Evolutionary conservation across 2,329 filamentous ascomycete genomes (phyloP).

Genomic region (Lecanosticta acicola): DNA sequence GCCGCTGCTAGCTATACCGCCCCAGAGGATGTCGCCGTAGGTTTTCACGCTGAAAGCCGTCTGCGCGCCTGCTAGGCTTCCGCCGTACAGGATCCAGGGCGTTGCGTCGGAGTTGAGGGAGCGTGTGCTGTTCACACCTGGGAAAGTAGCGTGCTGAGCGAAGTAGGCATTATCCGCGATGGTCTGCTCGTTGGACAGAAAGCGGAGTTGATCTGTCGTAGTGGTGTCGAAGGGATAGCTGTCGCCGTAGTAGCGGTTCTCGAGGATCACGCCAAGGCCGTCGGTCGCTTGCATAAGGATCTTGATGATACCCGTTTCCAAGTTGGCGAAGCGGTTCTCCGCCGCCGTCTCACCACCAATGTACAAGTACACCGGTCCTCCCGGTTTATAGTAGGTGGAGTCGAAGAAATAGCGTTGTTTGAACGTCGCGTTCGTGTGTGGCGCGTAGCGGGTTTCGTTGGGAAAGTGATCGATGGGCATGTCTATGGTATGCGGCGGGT

Average conservation of each 20-base stretch:
- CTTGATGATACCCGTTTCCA: slow-evolving; percentile 64
- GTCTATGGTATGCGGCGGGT: slow-evolving; percentile 5
- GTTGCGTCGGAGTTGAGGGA: slow-evolving; percentile 41
- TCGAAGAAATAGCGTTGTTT: slow-evolving; percentile 78
- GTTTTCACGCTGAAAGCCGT: slow-evolving; percentile 44
- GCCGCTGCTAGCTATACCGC: slow-evolving; percentile 71
- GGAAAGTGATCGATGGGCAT: slow-evolving; percentile 68
- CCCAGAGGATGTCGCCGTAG: slow-evolving; percentile 65
- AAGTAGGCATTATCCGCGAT: slow-evolving; percentile 51
- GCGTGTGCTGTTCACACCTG: slow-evolving; percentile 40
- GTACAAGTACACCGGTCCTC: slow-evolving; percentile 74
- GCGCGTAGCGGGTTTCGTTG: slow-evolving; percentile 68
- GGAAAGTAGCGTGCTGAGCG: slow-evolving; percentile 44
- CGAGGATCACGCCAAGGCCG: slow-evolving; percentile 50
- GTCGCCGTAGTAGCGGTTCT: slow-evolving; percentile 49
- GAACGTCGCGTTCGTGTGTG: slow-evolving; percentile 64
- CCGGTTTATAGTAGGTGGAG: slow-evolving; percentile 63
- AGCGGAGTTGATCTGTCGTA: slow-evolving; percentile 47
- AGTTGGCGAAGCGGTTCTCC: slow-evolving; percentile 56
- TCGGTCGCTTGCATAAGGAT: slow-evolving; percentile 51
- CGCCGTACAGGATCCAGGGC: slow-evolving; percentile 45
- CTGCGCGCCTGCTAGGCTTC: slow-evolving; percentile 41
- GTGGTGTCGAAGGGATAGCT: slow-evolving; percentile 46
- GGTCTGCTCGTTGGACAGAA: slow-evolving; percentile 48
- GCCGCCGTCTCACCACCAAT: slow-evolving; percentile 65